phyloP scores from a whole-genome alignment of 2,329 filamentous ascomycete genomes.

The Metarhizium album region DNA sequence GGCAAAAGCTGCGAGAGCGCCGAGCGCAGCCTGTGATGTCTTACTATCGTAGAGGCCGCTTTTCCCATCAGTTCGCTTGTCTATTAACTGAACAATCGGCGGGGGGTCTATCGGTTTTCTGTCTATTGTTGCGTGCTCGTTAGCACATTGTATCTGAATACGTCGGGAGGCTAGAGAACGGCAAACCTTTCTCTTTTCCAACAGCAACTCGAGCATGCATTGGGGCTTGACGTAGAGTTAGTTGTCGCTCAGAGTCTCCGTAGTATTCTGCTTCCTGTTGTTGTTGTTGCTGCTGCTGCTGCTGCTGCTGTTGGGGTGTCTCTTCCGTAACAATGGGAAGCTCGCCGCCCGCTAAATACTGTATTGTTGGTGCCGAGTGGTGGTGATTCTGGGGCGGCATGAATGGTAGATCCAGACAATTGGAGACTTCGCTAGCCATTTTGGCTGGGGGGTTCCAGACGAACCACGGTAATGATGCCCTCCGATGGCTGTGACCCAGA shows the following conservation, averaged over 20 bases:
- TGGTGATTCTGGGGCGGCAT: constrained; percentile 5
- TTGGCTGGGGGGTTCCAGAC: not conserved
- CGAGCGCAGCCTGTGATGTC: not conserved
- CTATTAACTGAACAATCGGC: constrained; percentile 62
- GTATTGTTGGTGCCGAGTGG: constrained; percentile 5
- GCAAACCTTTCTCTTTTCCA: constrained; percentile 62
- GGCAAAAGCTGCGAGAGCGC: not conserved
- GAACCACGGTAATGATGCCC: not conserved
- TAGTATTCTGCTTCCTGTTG: constrained; percentile 9
- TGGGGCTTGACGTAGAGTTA: constrained; percentile 12
- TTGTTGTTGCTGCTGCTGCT: constrained; percentile 3
- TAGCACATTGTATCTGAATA: not conserved
- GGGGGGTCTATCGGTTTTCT: constrained; percentile 84
- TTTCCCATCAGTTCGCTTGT: constrained; percentile 12
- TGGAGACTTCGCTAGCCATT: constrained; percentile 7
- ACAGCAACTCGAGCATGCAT: constrained; percentile 53
- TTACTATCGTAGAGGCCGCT: constrained; percentile 15
- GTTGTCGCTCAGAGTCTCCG: constrained; percentile 12
- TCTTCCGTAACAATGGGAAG: constrained; percentile 9
- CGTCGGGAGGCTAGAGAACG: not conserved
- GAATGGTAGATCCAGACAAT: constrained; percentile 9
- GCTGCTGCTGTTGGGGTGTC: constrained; percentile 2
- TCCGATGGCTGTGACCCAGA: not conserved
- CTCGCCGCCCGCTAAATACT: constrained; percentile 9
- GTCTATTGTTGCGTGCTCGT: constrained; percentile 32